phyloP scores from a whole-genome alignment of 768 basidiomycete species.

The Auriculariales sp. region DNA sequence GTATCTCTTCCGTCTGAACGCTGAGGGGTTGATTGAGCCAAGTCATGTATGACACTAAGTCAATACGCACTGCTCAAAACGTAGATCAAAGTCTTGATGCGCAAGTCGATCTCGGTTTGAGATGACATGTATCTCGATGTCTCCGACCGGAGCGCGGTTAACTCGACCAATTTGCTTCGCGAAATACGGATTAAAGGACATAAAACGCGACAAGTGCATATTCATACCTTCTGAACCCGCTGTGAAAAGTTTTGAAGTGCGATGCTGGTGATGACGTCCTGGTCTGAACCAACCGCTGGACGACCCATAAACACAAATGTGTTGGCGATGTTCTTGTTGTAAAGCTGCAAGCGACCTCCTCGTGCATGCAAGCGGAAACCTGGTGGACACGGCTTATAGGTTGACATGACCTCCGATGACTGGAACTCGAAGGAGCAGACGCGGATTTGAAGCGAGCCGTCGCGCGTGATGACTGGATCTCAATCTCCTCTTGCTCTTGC shows the following conservation, averaged over 20 bases:
- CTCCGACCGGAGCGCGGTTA: slow-evolving; percentile 32
- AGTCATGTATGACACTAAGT: slow-evolving; percentile 20
- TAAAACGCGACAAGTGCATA: background rate
- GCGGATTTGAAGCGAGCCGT: slow-evolving; percentile 42
- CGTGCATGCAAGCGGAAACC: slow-evolving; percentile 45
- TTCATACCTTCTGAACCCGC: slow-evolving; percentile 33
- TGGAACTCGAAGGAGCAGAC: slow-evolving; percentile 48
- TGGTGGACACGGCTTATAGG: slow-evolving; percentile 32
- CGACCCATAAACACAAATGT: slow-evolving; percentile 47
- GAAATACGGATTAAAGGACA: background rate
- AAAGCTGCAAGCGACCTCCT: slow-evolving; percentile 43
- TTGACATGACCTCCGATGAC: slow-evolving; percentile 31
- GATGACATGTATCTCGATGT: slow-evolving; percentile 52
- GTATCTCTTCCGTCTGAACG: slow-evolving; percentile 16
- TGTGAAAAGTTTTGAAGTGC: slow-evolving; percentile 47
- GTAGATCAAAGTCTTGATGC: slow-evolving; percentile 52
- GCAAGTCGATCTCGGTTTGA: slow-evolving; percentile 53
- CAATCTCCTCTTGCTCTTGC: slow-evolving; percentile 13
- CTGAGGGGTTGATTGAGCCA: slow-evolving; percentile 16
- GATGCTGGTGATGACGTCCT: slow-evolving; percentile 41
- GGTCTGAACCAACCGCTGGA: slow-evolving; percentile 27
- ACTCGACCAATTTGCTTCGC: slow-evolving; percentile 51
- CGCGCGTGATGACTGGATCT: slow-evolving; percentile 7
- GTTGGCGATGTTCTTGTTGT: slow-evolving; percentile 33
- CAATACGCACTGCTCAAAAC: slow-evolving; percentile 45